These are phyloP conservation scores for Podaxis rugospora DNA, from an alignment of 768 basidiomycete species.

Conservation along the genomic window DNA sequence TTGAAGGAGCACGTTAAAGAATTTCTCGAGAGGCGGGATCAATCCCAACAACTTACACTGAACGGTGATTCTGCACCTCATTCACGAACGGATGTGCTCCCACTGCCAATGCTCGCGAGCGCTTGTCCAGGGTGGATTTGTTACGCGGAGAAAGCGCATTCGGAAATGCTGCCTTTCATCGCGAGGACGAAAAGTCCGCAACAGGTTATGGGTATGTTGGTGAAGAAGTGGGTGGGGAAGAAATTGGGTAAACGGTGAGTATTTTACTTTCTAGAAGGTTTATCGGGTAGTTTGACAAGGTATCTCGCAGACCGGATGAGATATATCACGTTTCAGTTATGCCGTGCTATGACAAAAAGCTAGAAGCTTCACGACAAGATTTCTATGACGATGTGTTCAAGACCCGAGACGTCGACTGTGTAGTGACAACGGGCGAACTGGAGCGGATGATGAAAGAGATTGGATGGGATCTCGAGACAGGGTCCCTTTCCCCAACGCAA, in stretches of 20 bases:
- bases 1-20: slow-evolving; percentile 79
- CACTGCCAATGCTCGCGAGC: slow-evolving; percentile 87
- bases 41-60: slow-evolving; percentile 18
- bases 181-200: slow-evolving; percentile 88
- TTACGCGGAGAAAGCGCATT: slow-evolving; percentile 96
- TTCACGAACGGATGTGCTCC: neutral
- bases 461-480: slow-evolving; percentile 66
- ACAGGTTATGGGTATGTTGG: slow-evolving; percentile 89
- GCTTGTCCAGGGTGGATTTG: slow-evolving; percentile 99
- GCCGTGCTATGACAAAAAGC: slow-evolving; percentile 99
- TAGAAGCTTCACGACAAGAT: slow-evolving; percentile 93
- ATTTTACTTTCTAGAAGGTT: slow-evolving; percentile 1
- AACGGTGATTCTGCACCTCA: slow-evolving; percentile 7
- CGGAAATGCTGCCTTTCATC: slow-evolving; percentile 91
- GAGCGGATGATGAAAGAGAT: slow-evolving; percentile 80
- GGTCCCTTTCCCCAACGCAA: slow-evolving; percentile 36
- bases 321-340: slow-evolving; percentile 97
- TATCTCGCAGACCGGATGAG: slow-evolving; percentile 60
- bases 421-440: slow-evolving; percentile 94
- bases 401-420: slow-evolving; percentile 94
- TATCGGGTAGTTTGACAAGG: slow-evolving; percentile 7
- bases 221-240: slow-evolving; percentile 81
- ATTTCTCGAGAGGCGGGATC: slow-evolving; percentile 65
- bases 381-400: slow-evolving; percentile 81
- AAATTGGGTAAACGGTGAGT: slow-evolving; percentile 69